phyloP scores from a whole-genome alignment of 352 stramenopile species.

The Phytophthora chlamydospora region DNA sequence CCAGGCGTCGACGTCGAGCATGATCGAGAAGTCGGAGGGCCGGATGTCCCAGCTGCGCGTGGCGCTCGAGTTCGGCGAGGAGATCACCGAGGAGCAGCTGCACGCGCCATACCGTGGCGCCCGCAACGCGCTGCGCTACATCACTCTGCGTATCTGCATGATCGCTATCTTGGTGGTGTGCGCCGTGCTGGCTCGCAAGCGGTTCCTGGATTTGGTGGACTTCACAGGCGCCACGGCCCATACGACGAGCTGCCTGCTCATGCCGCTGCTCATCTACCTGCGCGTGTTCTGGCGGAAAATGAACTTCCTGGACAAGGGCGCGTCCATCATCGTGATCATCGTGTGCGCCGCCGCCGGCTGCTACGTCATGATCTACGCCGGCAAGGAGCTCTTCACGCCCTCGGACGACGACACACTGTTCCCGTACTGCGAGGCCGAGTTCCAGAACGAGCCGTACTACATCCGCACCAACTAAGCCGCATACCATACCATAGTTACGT shows the following conservation, averaged over 20 bases:
- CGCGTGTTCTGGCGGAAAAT: conserved; percentile 50
- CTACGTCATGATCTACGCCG: conserved; percentile 61
- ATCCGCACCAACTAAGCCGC: conserved; percentile 39
- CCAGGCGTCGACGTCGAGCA: conserved; percentile 29
- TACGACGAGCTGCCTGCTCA: conserved; percentile 58
- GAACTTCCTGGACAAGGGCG: conserved; percentile 48
- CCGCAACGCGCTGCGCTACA: conserved; percentile 48
- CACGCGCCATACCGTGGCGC: conserved; percentile 46
- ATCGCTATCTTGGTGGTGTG: conserved; percentile 48
- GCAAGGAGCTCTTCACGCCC: conserved; percentile 62
- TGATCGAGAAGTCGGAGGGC: conserved; percentile 31
- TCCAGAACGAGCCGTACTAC: conserved; percentile 55
- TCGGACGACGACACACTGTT: conserved; percentile 45
- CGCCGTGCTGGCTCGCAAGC: conserved; percentile 46
- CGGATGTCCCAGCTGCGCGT: conserved; percentile 44
- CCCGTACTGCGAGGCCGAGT: conserved; percentile 63
- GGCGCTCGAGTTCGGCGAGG: conserved; percentile 42
- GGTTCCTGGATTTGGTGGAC: conserved; percentile 63
- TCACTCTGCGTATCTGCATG: conserved; percentile 49
- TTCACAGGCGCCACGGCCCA: conserved; percentile 58
- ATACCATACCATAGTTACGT: conserved; percentile 11
- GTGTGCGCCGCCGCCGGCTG: conserved; percentile 49
- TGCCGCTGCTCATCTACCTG: conserved; percentile 65
- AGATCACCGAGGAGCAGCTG: conserved; percentile 36
- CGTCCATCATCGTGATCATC: conserved; percentile 44